Evolutionary conservation across 1,284 basidiomycete genomes (phyloP), one percentile per base, ranked within the genome.

Genomic region (Dichomitus squalens): DNA sequence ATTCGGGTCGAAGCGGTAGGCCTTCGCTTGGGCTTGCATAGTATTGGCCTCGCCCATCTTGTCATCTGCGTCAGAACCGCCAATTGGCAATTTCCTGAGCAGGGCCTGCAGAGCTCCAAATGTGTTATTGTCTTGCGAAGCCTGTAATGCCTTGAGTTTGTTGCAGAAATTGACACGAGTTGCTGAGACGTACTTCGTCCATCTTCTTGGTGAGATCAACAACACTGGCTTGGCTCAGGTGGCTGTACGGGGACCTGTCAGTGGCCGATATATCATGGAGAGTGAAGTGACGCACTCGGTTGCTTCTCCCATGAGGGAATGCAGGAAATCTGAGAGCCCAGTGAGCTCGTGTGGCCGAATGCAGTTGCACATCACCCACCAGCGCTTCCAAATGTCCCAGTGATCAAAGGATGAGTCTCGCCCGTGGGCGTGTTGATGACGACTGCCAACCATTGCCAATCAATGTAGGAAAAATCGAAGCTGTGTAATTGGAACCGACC

Each of bases 181-280:
- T 7, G n/a, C 27, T 23, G 9, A 36, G 35, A 59, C 69, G 57
- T 55, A 79, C 80, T 33, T 76, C 72, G 61, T 81, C 75, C 76
- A 94, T 85, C 64, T 88, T 86, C 65, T 85, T 80, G 55, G 83
- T 83, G 16, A 95, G 82, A 61, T 94, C 92, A 0, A 89, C 88
- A 6, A 96, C 88, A 54, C 90, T 92, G 3, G 91, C 86, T 73
- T 92, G 83, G 66, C 83, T 85, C 60, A 86, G 55, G 65, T 85
- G 78, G 58, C 83, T 84, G 44, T 29, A 52, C 21, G 54, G 5
- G 4, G 8, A 23, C 38, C 16, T 54, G 44, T 47, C 36, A 34
- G 44, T 20, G 43, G 7, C 18, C 12, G 7, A 7, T 1, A 23
- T 18, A 16, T 1, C 5, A 2, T 23, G 12, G 27, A 41, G 9